Evolutionary conservation across 2,329 filamentous ascomycete genomes (phyloP), one percentile per base, ranked within the genome.

Genomic region (Fusarium acutatum): DNA sequence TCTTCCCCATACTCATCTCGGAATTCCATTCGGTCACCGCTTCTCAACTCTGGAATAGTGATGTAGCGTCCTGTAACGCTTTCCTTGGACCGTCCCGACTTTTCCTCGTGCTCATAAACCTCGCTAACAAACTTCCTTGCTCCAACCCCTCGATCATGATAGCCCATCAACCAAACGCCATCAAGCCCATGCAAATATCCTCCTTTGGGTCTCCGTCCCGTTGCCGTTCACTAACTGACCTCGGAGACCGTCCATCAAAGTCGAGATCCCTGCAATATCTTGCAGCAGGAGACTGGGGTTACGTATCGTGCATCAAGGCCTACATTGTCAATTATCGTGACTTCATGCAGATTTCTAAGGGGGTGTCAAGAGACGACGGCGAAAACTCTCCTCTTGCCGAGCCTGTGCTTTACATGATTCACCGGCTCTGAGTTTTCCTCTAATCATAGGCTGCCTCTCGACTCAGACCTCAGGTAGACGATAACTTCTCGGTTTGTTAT

Each of bases 401-500:
- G 50, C 65, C 53, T 66, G 61, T 66, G 60, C 69, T 61, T 65
- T 63, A 62, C 67, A 70, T 64, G 43, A 64, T 64, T 68, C 47
- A 69, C 46, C 46, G 60, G 66, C 18, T 52, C 52, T 46, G 34
- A 38, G 44, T 43, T 64, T 73, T 41, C 43, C 50, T 49, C 57
- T 47, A 47, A 50, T 37, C 43, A 30, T 63, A 46, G 73, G 75
- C 63, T 77, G 60, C 75, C 75, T 74, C 69, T 61, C 60, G 64
- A 72, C 46, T 59, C 18, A 57, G 44, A 52, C 52, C 32, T 58
- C 60, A 35, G 32, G 49, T 35, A 18, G 49, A 75, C 75, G 75
- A 77, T 77, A 77, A 77, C 75, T 72, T 74, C 40, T 75, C 75
- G 75, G 67, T 67, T 50, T 62, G n/a, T 38, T 43, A 60, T 69